These are phyloP conservation scores for Gossypium australe DNA, from an alignment of 345 rosid species.

Conservation along the genomic window DNA sequence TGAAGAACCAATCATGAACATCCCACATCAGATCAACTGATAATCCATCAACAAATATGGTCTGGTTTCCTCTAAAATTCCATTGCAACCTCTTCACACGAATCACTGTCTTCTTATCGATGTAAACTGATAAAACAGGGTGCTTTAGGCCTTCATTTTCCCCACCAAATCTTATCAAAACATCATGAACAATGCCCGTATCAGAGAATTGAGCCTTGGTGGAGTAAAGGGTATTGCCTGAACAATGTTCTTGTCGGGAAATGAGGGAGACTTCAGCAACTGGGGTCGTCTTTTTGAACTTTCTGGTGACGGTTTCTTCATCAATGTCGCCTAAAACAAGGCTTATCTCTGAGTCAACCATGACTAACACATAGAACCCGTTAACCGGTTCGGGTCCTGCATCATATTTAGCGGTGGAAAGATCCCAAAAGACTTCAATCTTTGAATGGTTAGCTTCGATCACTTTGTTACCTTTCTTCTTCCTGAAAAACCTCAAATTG, in stretches of 20 bases:
- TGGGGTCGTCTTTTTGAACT: conserved; percentile 21
- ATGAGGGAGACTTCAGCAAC: conserved; percentile 32
- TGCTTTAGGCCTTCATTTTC: conserved; percentile 53
- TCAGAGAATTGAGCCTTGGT: conserved; percentile 64
- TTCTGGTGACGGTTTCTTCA: conserved; percentile 45
- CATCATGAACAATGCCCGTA: conserved; percentile 54
- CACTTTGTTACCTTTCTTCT: conserved; percentile 65
- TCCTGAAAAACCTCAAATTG: conserved; percentile 55
- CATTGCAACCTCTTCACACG: conserved; percentile 79
- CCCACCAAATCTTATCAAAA: conserved; percentile 59
- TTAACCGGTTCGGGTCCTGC: conserved; percentile 60
- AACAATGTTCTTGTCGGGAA: conserved; percentile 69
- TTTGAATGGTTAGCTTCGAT: conserved; percentile 43
- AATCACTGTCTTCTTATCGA: conserved; percentile 73
- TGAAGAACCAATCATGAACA: conserved; percentile 89
- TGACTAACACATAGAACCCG: conserved; percentile 57
- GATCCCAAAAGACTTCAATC: conserved; percentile 77
- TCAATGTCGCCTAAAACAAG: conserved; percentile 55
- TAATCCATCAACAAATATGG: conserved; percentile 73
- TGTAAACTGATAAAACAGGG: conserved; percentile 57
- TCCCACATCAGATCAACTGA: conserved; percentile 91
- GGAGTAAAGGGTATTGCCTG: conserved; percentile 59
- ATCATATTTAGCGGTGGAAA: conserved; percentile 56
- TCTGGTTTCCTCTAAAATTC: conserved; percentile 93
- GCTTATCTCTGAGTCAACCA: conserved; percentile 59